Base-by-base conservation (phyloP, 805 yeast genomes). In the Clavispora phyllophila region DNA sequence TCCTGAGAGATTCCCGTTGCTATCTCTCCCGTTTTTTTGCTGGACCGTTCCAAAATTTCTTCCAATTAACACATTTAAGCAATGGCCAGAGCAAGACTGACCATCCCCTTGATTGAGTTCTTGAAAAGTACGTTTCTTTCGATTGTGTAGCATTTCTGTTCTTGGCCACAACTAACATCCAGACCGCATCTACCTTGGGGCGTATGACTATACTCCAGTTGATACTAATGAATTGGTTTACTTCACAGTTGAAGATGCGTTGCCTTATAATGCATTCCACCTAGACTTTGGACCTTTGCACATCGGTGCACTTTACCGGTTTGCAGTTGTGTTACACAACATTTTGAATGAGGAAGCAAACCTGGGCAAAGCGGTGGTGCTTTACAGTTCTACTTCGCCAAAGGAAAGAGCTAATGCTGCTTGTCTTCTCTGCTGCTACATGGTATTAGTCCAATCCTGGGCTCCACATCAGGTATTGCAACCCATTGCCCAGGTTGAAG, bases 401-500 rank as follows among this genome's bases (percentile, higher is more conserved):
- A 81, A 84, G 48, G 83, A 83, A 50, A 68, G 99, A 55, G 82
- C 97, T 6, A 93, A 93, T 58, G 95, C 98, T 14, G 97, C 98
- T 4, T 89, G 98, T 63, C 71, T 93, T 48, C 70, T 93, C 40
- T 87, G 96, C 50, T 88, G 97, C 57, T 93, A 93, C 65, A 89
- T 93, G 97, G 77, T 93, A 1, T 66, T 93, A 42, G 91, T 93
- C 14, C 99, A 93, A 61, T 83, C 88, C 12, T 93, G 99, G 99
- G 88, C 97, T 1, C 99, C 99, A 0, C 99, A 93, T 63, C 93
- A 93, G 63, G 99, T 90, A 0, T 66, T 93, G 49, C 97, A 95
- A 46, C 99, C 99, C 0, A 78, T 93, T 41, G 80, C 93, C 1
- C 98, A 93, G 62, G 79, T 82, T 5, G 89, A 85, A 39, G 96